Percentiles rank a stretch among this genome's conserved stretches.
Conservation (phyloP, 2,329 filamentous ascomycete genomes). For the Pseudogymnoascus sp. region DNA sequence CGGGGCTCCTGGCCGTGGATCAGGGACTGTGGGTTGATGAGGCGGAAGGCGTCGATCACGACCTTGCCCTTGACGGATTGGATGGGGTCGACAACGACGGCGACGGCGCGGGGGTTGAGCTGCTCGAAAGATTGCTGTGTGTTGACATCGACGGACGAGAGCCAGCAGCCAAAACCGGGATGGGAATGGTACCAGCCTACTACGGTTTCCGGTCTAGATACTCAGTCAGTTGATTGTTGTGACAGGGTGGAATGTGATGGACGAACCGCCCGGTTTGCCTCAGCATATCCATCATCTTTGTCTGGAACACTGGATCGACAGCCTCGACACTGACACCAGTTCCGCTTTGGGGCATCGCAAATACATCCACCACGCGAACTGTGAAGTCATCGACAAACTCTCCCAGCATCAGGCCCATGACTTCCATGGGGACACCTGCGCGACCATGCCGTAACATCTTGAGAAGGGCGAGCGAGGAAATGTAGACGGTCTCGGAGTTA, state of each 20-base stretch:
- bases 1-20: constrained; percentile 98
- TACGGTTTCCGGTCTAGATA: constrained; percentile 77
- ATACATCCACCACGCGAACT: constrained; percentile 95
- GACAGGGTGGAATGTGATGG: not conserved
- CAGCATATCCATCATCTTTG: constrained; percentile 99
- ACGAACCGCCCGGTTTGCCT: constrained; percentile 86
- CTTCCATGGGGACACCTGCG: constrained; percentile 98
- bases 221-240: constrained; percentile 12
- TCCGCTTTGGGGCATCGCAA: constrained; percentile 98
- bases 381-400: constrained; percentile 99
- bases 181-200: constrained; percentile 99
- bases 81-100: constrained; percentile 96
- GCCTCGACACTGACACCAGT: constrained; percentile 98
- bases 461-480: constrained; percentile 89
- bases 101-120: constrained; percentile 90
- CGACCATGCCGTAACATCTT: constrained; percentile 99
- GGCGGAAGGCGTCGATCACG: constrained; percentile 96
- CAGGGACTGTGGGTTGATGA: constrained; percentile 95
- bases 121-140: constrained; percentile 99
- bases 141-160: constrained; percentile 98
- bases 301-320: constrained; percentile 97
- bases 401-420: constrained; percentile 98
- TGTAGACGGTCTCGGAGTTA: constrained; percentile 99
- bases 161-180: constrained; percentile 98
- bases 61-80: constrained; percentile 99